These are phyloP conservation scores for Boletus rubroflammeus DNA, from an alignment of 768 basidiomycete genomes.

Conservation along the genomic window DNA sequence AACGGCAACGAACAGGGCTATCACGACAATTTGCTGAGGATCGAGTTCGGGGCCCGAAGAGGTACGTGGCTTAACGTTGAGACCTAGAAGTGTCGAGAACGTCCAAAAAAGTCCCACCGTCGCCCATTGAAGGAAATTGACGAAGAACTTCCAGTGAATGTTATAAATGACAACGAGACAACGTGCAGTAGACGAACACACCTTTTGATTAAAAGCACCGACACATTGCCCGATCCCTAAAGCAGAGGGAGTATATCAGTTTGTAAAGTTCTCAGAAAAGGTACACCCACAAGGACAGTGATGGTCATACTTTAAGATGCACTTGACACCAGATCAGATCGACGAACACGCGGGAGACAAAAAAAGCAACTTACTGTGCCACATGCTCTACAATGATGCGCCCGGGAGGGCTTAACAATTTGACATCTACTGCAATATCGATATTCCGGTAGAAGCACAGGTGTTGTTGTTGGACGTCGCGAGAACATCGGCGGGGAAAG, in stretches of 20 bases:
- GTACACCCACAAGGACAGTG: conserved; percentile 76
- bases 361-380: conserved; percentile 57
- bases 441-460: conserved; percentile 56
- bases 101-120: conserved; percentile 61
- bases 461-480: conserved; percentile 37
- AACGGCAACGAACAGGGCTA: conserved; percentile 60
- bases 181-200: conserved; percentile 25
- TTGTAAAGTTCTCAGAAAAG: neutral
- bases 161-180: neutral
- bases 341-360: neutral
- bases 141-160: conserved; percentile 58
- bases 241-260: neutral
- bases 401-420: conserved; percentile 67
- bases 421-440: conserved; percentile 64
- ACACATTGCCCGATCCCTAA: conserved; percentile 93
- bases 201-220: conserved; percentile 89
- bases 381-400: conserved; percentile 81
- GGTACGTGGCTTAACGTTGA: conserved; percentile 39
- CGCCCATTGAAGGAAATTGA: conserved; percentile 73
- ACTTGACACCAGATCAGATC: conserved; percentile 40
- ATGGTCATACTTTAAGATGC: conserved; percentile 81
- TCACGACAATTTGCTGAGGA: conserved; percentile 65
- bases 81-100: conserved; percentile 55
- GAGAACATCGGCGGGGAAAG: conserved; percentile 17
- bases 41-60: conserved; percentile 40